Evolutionary conservation across 139 green algal genomes (phyloP).

Genomic region (Micractinium sp.): DNA sequence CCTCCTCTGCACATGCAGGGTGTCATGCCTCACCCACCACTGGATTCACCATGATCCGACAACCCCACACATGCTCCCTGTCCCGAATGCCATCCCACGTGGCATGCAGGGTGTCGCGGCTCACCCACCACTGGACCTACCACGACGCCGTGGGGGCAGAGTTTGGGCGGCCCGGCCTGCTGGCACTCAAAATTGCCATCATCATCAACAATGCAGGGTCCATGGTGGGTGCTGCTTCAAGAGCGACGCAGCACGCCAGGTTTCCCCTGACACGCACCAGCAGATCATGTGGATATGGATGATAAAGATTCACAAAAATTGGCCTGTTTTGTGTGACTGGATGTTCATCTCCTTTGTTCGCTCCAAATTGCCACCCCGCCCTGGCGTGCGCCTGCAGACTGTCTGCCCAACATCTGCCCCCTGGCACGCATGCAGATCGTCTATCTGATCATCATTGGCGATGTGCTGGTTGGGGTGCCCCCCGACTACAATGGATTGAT

Average conservation of each 20-base stretch:
- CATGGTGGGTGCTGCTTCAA: slow-evolving; percentile 21
- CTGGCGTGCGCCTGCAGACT: no score
- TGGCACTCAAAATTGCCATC: slow-evolving; percentile 31
- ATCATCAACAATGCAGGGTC: slow-evolving; percentile 47
- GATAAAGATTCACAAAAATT: no score
- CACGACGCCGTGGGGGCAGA: slow-evolving; percentile 18
- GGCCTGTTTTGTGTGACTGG: no score
- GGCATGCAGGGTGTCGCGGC: slow-evolving; percentile 4
- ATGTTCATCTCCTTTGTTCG: no score
- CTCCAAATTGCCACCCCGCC: no score
- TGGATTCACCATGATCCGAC: slow-evolving; percentile 34
- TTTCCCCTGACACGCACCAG: not conserved
- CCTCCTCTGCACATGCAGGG: no score
- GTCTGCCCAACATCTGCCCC: no score
- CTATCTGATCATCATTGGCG: slow-evolving; percentile 53
- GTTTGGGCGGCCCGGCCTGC: slow-evolving; percentile 23
- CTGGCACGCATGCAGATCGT: no score
- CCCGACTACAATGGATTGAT: slow-evolving; percentile 46
- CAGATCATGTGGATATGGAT: not conserved
- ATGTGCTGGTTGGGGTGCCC: slow-evolving; percentile 43
- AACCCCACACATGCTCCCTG: not conserved
- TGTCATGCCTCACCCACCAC: not conserved
- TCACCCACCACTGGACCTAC: slow-evolving; percentile 40
- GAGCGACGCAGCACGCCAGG: no score
- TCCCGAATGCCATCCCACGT: no score